Percentiles rank a stretch among this genome's conserved stretches.
phyloP scores from a whole-genome alignment of 495 filamentous ascomycete species.

The Tricharina praecox region DNA sequence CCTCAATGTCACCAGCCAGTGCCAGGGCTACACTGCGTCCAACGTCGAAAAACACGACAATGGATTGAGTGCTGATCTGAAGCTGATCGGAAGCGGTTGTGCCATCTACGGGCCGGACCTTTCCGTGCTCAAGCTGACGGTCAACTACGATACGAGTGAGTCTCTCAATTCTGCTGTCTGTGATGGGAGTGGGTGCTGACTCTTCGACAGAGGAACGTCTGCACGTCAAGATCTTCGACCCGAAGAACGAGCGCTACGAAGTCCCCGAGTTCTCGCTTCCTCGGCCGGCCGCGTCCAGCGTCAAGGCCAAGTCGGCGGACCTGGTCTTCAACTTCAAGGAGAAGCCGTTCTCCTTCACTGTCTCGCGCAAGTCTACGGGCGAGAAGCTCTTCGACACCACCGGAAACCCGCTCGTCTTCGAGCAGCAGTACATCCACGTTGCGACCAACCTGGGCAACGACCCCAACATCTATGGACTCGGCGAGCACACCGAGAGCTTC shows the following conservation, averaged over 20 bases:
- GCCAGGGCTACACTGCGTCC: conserved; percentile 56
- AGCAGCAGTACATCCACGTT: conserved; percentile 59
- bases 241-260: conserved; percentile 58
- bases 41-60: conserved; percentile 40
- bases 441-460: conserved; percentile 48
- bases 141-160: conserved; percentile 61
- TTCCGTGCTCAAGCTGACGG: conserved; percentile 44
- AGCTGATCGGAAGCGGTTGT: conserved; percentile 48
- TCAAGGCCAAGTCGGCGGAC: conserved; percentile 28
- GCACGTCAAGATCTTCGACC: conserved; percentile 69
- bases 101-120: conserved; percentile 58
- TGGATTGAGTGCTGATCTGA: conserved; percentile 47
- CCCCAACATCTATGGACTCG: conserved; percentile 62
- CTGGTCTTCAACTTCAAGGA: conserved; percentile 49
- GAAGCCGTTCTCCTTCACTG: conserved; percentile 60
- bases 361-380: conserved; percentile 41
- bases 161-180: conserved; percentile 6
- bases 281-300: conserved; percentile 33
- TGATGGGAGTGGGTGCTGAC: not conserved
- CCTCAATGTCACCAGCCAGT: conserved; percentile 25
- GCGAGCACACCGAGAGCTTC: conserved; percentile 62
- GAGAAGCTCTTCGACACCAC: conserved; percentile 72
- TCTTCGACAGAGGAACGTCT: conserved; percentile 49
- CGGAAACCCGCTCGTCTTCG: conserved; percentile 52
- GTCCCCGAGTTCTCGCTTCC: conserved; percentile 56